phyloP scores from a whole-genome alignment of 2,329 filamentous ascomycete genomes.

The Arthrobotrys sphaeroides region DNA sequence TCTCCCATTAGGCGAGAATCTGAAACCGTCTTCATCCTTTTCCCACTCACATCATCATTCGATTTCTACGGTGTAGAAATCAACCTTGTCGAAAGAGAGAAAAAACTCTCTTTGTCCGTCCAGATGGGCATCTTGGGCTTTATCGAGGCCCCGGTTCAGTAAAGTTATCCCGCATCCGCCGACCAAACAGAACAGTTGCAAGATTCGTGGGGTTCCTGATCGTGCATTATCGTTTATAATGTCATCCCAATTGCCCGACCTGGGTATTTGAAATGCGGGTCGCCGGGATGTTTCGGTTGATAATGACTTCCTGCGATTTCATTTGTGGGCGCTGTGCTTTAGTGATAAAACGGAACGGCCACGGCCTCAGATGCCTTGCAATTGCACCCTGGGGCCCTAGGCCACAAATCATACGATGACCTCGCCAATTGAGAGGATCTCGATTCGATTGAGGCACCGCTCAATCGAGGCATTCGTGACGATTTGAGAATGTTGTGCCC shows the following conservation, averaged over 20 bases:
- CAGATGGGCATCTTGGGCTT: constrained; percentile 21
- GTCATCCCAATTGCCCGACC: constrained; percentile 37
- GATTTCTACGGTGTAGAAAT: constrained; percentile 45
- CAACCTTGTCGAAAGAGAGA: constrained; percentile 19
- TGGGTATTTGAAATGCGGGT: constrained; percentile 34
- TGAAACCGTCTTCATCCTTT: constrained; percentile 44
- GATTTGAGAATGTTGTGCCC: constrained; percentile 30
- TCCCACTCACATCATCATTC: constrained; percentile 31
- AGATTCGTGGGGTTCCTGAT: constrained; percentile 44
- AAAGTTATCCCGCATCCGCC: constrained; percentile 28
- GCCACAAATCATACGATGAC: constrained; percentile 21
- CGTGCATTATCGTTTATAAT: constrained; percentile 43
- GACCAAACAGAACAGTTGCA: constrained; percentile 30
- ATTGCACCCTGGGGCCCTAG: no score
- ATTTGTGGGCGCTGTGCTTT: constrained; percentile 37
- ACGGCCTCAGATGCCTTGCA: constrained; percentile 33
- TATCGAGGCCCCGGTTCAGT: background rate
- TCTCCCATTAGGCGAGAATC: constrained; percentile 47
- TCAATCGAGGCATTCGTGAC: constrained; percentile 40
- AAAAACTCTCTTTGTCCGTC: constrained; percentile 1
- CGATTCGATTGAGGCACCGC: constrained; percentile 25
- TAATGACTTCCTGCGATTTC: constrained; percentile 41
- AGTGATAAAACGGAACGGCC: constrained; percentile 21
- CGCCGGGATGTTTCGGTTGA: constrained; percentile 51
- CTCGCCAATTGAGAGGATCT: constrained; percentile 4